Evolutionary conservation across 2,329 filamentous ascomycete species (phyloP), one percentile per base, ranked within the genome.

Genomic region (Chaetomium strumarium): DNA sequence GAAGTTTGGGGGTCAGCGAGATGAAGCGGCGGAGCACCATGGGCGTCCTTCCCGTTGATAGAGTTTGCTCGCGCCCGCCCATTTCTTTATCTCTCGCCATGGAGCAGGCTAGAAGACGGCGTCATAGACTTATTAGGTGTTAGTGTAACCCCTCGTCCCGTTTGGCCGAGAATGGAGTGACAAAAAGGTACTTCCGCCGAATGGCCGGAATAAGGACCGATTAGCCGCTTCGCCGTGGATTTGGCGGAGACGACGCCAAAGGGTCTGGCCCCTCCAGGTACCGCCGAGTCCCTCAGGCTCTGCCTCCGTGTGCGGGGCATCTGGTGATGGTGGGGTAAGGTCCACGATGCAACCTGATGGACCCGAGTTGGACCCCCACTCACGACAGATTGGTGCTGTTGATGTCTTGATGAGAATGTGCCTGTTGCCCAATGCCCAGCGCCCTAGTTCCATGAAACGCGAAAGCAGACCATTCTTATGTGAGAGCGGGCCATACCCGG

Each of bases 71-170:
- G 29, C 33, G 34, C n/a, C 41, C 33, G n/a, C n/a, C 12, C 39
- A 34, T 34, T 41, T 53, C 51, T 47, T 44, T 49, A 49, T 48
- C 51, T 48, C 49, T 42, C 20, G 45, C 47, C 45, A 49, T 49
- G 49, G 41, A 34, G 40, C 44, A 5, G 13, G 34, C 51, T 49
- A 3, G 41, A 34, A 51, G 56, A 54, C 48, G 57, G 58, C 57
- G 57, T 60, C 58, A 60, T 60, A 38, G n/a, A n/a, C n/a, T n/a
- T n/a, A n/a, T n/a, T n/a, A n/a, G 42, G 49, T 50, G 36, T 24
- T 34, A 43, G 31, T n/a, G 9, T 46, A 36, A 30, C 50, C 48
- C 56, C 44, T 44, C 51, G 46, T 9, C 17, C 38, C 38, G 46
- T 50, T 47, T 33, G 40, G 17, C 53, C 46, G 50, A 49, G 50